Evolutionary conservation across 148 eudicot species (phyloP), one percentile per base, ranked within the genome.

Genomic region (Cornus kousa): DNA sequence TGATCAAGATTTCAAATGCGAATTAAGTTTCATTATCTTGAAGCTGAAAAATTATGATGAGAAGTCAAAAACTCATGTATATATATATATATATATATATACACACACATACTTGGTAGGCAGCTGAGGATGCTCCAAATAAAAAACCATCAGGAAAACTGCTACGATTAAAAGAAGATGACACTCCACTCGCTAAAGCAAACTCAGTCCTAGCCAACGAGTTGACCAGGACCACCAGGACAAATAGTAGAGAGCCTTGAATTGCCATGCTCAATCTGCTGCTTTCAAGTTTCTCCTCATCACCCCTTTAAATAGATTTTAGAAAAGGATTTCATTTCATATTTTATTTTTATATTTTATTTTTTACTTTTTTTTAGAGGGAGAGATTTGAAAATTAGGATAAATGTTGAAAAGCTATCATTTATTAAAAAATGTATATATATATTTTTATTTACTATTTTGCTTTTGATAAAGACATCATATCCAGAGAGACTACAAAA

Each of bases 81-180:
- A 4, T 35, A n/a, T n/a, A n/a, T n/a, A n/a, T n/a, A n/a, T n/a
- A n/a, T n/a, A n/a, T n/a, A n/a, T n/a, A n/a, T n/a, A n/a, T n/a
- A n/a, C n/a, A n/a, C n/a, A n/a, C n/a, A 35, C 37, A 35, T 68
- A 77, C 80, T 35, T 77, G 80, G 80, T 77, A 77, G 53, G 80
- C 73, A 53, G 80, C 67, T 7, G 80, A 77, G 32, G 80, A 53
- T 22, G 80, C 80, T 3, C 80, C 80, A 33, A 77, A 77, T 3
- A 31, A 19, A 55, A 77, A 77, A n/a, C 69, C 74, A 32, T 24
- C 22, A 3, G 80, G 80, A 23, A 77, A 77, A 48, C 70, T 53
- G 40, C 8, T 68, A 1, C 80, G 66, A n/a, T 77, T 77, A n/a
- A 50, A 77, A 5, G 6, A n/a, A 59, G 10, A 7, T 9, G 31